Percentiles rank a stretch among this genome's conserved stretches.
These are phyloP conservation scores for Rhodamnia rubescens DNA, from an alignment of 345 rosid genomes.

Conservation along the genomic window DNA sequence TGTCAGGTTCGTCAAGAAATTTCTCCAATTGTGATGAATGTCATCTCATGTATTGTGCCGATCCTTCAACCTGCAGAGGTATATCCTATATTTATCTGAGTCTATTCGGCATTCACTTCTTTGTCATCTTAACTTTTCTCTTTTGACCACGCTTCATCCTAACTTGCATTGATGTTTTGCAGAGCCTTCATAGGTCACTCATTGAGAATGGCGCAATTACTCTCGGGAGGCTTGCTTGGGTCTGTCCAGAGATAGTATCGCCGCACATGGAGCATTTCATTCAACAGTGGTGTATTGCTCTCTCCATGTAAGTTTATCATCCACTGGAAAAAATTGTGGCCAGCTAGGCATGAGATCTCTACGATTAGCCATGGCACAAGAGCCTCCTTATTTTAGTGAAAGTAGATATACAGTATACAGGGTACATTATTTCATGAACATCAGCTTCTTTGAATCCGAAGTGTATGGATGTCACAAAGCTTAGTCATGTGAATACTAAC, in stretches of 20 bases:
- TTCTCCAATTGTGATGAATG: slow-evolving; percentile 69
- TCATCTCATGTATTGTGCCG: slow-evolving; percentile 56
- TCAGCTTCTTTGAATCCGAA: not conserved
- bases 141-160: not conserved
- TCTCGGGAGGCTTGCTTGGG: slow-evolving; percentile 97
- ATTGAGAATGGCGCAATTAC: slow-evolving; percentile 96
- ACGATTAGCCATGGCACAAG: not conserved
- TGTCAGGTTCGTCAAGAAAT: slow-evolving; percentile 89
- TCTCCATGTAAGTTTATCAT: slow-evolving; percentile 56
- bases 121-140: not conserved
- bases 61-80: slow-evolving; percentile 86
- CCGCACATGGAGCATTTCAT: slow-evolving; percentile 99
- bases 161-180: slow-evolving; percentile 11
- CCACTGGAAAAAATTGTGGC: not conserved
- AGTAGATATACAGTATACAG: not conserved
- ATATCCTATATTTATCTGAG: not conserved
- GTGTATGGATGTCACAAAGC: not conserved
- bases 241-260: slow-evolving; percentile 90
- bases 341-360: not conserved
- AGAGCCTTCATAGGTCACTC: slow-evolving; percentile 82
- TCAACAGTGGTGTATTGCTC: slow-evolving; percentile 89
- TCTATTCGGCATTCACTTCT: not conserved
- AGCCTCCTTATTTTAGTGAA: not conserved
- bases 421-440: not conserved
- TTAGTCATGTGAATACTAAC: not conserved